phyloP scores from a whole-genome alignment of 768 basidiomycete species.

The Suillus bovinus region DNA sequence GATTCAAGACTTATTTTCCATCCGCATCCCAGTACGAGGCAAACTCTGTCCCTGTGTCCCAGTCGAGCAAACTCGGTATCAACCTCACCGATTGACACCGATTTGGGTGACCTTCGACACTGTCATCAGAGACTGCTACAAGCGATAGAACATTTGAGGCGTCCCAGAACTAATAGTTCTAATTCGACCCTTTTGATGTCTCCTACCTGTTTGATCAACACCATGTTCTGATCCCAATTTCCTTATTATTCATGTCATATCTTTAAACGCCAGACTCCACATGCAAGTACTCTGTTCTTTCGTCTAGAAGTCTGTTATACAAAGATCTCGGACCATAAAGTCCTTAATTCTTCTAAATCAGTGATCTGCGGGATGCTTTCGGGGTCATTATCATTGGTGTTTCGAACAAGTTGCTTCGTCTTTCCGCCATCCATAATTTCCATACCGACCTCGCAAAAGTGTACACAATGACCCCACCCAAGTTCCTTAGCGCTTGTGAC shows the following conservation, averaged over 20 bases:
- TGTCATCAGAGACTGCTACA: background rate
- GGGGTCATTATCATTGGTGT: constrained; percentile 34
- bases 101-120: background rate
- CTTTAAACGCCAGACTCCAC: too few species aligned
- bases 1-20: background rate
- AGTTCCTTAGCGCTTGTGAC: constrained; percentile 62
- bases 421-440: constrained; percentile 65
- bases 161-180: background rate
- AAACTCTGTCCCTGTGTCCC: background rate
- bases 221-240: too few species aligned
- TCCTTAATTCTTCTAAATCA: constrained; percentile 65
- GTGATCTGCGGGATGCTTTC: constrained; percentile 54
- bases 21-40: background rate
- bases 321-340: constrained; percentile 78
- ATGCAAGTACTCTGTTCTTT: background rate
- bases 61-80: background rate
- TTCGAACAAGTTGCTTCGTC: constrained; percentile 44
- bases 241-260: background rate
- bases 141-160: background rate
- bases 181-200: background rate
- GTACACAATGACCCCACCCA: constrained; percentile 74
- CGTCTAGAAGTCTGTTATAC: constrained; percentile 23
- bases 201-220: background rate
- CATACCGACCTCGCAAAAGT: constrained; percentile 72
- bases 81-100: background rate